A percentile compares a stretch with the other conserved stretches of the same genome.
phyloP scores from a whole-genome alignment of 495 filamentous ascomycete species.

The Talaromyces proteolyticus region DNA sequence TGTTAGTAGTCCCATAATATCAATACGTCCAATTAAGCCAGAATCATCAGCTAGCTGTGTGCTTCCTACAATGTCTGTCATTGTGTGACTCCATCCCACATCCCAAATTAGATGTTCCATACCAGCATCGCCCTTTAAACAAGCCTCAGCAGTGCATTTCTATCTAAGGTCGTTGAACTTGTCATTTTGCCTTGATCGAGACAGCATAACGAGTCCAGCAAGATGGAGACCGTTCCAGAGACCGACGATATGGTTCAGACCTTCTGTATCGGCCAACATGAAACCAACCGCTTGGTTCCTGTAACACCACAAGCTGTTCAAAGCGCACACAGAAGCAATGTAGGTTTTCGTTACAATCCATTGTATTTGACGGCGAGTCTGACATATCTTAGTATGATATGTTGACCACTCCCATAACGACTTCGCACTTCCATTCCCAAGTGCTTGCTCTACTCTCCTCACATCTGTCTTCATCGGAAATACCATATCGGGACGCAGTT shows the following conservation, averaged over 20 bases:
- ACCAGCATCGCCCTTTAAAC: no score
- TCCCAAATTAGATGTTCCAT: neutral
- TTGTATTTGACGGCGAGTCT: neutral
- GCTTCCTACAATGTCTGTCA: neutral
- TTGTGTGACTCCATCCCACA: neutral
- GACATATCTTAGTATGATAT: conserved; percentile 71
- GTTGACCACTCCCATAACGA: conserved; percentile 86
- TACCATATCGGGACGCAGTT: conserved; percentile 21
- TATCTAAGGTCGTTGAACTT: no score
- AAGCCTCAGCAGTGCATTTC: no score
- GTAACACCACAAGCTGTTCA: conserved; percentile 59
- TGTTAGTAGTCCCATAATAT: neutral
- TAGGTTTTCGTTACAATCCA: conserved; percentile 18
- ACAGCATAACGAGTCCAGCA: conserved; percentile 6
- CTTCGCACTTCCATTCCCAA: conserved; percentile 69
- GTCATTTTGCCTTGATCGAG: no score
- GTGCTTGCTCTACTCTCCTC: conserved; percentile 60
- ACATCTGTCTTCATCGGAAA: conserved; percentile 38
- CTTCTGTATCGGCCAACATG: conserved; percentile 84
- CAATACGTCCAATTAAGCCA: neutral
- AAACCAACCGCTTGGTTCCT: conserved; percentile 54
- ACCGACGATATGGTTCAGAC: conserved; percentile 51
- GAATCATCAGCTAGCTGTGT: neutral
- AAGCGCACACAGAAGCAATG: conserved; percentile 57
- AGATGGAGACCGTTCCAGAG: conserved; percentile 38